A percentile compares a stretch with the other conserved stretches of the same genome.
Conservation (phyloP, 139 green algal species). For the Desmodesmus armatus region DNA sequence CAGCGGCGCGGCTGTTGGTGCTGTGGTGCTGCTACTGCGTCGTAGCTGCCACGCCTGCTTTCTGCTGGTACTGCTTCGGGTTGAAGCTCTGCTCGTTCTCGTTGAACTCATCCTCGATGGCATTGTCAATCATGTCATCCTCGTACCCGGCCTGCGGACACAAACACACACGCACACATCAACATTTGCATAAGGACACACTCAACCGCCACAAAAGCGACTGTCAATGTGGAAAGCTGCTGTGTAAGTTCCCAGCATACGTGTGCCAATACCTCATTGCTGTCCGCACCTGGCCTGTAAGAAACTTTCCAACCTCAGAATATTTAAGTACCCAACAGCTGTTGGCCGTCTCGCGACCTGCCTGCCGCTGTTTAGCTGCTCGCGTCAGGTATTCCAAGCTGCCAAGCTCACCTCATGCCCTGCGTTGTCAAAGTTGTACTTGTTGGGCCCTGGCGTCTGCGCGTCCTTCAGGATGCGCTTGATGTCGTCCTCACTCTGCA, state of each 20-base stretch:
- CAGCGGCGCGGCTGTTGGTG: too few species aligned
- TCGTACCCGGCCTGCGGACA: conserved; percentile 42
- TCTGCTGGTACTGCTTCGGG: conserved; percentile 2
- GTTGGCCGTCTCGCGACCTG: too few species aligned
- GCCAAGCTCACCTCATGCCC: too few species aligned
- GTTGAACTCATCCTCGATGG: conserved; percentile 48
- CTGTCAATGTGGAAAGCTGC: background rate
- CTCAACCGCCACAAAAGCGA: background rate
- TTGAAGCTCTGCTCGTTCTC: conserved; percentile 50
- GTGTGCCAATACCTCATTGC: too few species aligned
- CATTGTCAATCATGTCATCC: conserved; percentile 49
- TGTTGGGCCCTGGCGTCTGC: conserved; percentile 49
- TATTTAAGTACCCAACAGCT: too few species aligned
- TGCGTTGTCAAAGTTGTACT: conserved; percentile 49
- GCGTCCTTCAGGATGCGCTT: conserved; percentile 45
- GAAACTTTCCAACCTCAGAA: too few species aligned
- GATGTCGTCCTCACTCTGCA: conserved; percentile 57
- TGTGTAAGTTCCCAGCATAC: background rate
- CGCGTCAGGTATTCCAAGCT: too few species aligned
- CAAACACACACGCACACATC: background rate
- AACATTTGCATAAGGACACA: background rate
- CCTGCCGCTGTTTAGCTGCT: too few species aligned
- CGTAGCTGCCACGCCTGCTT: conserved; percentile 15
- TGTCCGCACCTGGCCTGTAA: too few species aligned
- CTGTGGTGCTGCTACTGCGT: too few species aligned